Evolutionary conservation across 805 yeast species (phyloP), one percentile per base, ranked within the genome.

Genomic region (Wickerhamomyces alni): DNA sequence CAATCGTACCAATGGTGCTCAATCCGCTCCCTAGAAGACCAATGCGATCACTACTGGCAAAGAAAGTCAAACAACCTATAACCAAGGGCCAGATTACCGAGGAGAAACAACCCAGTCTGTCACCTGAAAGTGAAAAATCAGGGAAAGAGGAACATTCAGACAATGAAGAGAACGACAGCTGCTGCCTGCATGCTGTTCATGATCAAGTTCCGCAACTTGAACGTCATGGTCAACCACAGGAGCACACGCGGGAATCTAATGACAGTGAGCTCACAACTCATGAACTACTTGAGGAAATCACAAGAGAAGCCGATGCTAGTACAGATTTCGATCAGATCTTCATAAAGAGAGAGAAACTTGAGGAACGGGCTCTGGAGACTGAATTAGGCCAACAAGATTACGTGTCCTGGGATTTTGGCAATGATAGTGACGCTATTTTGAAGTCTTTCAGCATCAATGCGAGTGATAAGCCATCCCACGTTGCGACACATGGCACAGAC

Each of bases 371-470:
- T 5, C 18, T 16, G 17, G 38, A 42, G 25, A 13, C 16, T 11
- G 34, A 34, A 24, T 27, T 41, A 5, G 44, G 30, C 12, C 26
- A 17, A 19, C 37, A 39, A 22, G 43, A 42, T 7, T 16, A 30
- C 13, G 36, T 44, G 13, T 13, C 27, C 4, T 44, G 48, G 48
- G 38, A 39, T 30, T 36, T 25, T n/a, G 38, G 38, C 2, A 19
- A 17, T 11, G 19, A 34, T 11, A 35, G 17, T 11, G 17, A 18
- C 3, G 15, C 8, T 5, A 13, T 31, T 19, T 17, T 31, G 10
- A 19, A 21, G 5, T 12, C 9, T 7, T 21, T 7, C 9, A 21
- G 24, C 24, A 9, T 6, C 9, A 21, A 9, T 21, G 9, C 9
- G 6, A 9, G 24, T 21, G 24, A 21, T 21, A 21, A 9, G 36